These are phyloP conservation scores for Paramecium bursaria DNA, from an alignment of 73 alveolate genomes.

Conservation along the genomic window DNA sequence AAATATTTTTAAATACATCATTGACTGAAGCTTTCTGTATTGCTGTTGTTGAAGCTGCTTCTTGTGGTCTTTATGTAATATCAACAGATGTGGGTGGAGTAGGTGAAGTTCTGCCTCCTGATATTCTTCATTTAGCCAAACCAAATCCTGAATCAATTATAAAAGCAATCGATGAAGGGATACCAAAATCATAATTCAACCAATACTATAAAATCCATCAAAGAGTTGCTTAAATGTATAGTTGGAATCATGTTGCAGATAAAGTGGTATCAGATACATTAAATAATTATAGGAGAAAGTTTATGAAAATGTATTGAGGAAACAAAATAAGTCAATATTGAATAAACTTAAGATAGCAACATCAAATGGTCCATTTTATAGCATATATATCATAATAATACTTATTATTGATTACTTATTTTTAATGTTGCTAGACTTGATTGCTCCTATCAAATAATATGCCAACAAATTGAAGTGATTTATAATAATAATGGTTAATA, in stretches of 20 bases:
- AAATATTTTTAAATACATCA: slow-evolving; percentile 97
- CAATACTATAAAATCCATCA: slow-evolving; percentile 69
- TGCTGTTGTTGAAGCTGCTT: slow-evolving; percentile 99
- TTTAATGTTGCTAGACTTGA: no score
- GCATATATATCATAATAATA: not conserved
- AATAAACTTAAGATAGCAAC: slow-evolving; percentile 78
- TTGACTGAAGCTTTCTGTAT: slow-evolving; percentile 99
- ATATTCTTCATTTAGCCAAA: slow-evolving; percentile 87
- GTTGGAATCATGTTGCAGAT: slow-evolving; percentile 95
- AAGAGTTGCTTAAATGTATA: slow-evolving; percentile 82
- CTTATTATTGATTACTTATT: not conserved
- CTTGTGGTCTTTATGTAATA: slow-evolving; percentile 96
- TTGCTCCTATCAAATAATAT: no score
- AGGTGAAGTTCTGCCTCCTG: slow-evolving; percentile 97
- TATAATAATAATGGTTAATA: slow-evolving; percentile 41
- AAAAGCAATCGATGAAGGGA: slow-evolving; percentile 24
- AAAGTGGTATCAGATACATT: no score
- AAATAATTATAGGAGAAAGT: no score
- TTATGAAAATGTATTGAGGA: slow-evolving; percentile 80
- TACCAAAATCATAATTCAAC: slow-evolving; percentile 43
- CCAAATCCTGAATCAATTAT: slow-evolving; percentile 84
- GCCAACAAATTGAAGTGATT: no score
- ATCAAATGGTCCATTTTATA: slow-evolving; percentile 76
- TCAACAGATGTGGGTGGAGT: slow-evolving; percentile 99
- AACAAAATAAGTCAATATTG: slow-evolving; percentile 69